Evolutionary conservation across 2,329 filamentous ascomycete species (phyloP), one percentile per base, ranked within the genome.

Genomic region (Neopestalotiopsis sp.): DNA sequence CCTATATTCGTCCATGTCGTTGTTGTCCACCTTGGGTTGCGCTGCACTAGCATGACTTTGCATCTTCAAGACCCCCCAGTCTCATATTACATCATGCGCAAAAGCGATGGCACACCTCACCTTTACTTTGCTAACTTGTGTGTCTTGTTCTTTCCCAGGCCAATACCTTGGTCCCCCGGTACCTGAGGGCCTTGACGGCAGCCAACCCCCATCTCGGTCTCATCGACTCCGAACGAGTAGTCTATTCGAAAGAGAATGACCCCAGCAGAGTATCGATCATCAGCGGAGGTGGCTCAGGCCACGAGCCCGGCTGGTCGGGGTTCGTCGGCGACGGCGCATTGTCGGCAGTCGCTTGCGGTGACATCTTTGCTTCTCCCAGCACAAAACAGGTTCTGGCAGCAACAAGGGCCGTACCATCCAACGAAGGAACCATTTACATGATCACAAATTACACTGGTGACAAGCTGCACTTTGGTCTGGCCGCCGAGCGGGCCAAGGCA

Each of bases 381-480:
- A 90, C 92, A 0, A 90, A 92, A 77, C 92, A 94, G 77, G 88
- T 94, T 67, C 84, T 90, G 61, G 83, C 86, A 73, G 91, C 89
- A 65, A 88, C 92, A 20, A 84, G 89, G 72, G 84, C 88, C 64
- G 87, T 92, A 0, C 86, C 89, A 45, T 86, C 85, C 1, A 84
- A 88, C 32, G 86, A 89, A 71, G 92, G 92, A 6, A 90, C 93
- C 1, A 79, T 94, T 42, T 86, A 94, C 7, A 86, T 93, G 24
- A 90, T 93, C 9, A 93, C 92, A 86, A 94, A 94, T 76, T 93
- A 93, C 75, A 93, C 91, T 0, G 89, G 89, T 13, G 89, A 91
- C 77, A 87, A 93, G 63, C 81, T 94, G 69, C 92, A 94, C 76
- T 94, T 94, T 72, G 91, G 91, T 4, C 89, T 94, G 84, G 92